Conservation (phyloP, 164 flowering plant genomes). For the Vitis cinerea region DNA sequence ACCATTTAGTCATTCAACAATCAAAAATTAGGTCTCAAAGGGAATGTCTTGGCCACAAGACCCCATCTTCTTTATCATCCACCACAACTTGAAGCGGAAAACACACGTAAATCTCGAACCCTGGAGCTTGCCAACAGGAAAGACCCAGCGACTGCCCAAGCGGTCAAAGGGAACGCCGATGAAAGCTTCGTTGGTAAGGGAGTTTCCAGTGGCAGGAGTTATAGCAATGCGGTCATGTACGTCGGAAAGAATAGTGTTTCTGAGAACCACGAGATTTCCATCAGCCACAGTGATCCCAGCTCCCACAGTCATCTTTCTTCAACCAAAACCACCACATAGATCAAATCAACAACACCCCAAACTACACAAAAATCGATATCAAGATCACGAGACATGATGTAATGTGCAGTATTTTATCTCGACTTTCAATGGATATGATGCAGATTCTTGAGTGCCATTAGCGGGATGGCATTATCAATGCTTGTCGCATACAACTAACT, state of each 20-base stretch:
- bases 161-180: conserved; percentile 70
- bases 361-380: no score
- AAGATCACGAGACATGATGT: no score
- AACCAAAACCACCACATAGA: no score
- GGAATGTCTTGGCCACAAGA: conserved; percentile 71
- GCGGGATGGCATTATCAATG: no score
- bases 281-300: conserved; percentile 62
- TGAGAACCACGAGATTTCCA: conserved; percentile 59
- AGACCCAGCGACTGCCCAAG: conserved; percentile 59
- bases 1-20: conserved; percentile 54
- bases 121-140: conserved; percentile 71
- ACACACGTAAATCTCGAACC: conserved; percentile 51
- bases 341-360: no score
- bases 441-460: no score
- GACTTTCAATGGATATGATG: no score
- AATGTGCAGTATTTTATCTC: no score
- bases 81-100: conserved; percentile 88
- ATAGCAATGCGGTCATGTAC: conserved; percentile 54
- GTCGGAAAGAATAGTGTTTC: conserved; percentile 43
- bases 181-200: conserved; percentile 57
- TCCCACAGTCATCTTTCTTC: conserved; percentile 65
- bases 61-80: conserved; percentile 96
- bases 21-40: conserved; percentile 76
- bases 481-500: no score
- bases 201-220: conserved; percentile 53